A percentile compares a stretch with the other conserved stretches of the same genome.
Conservation (phyloP, 2,329 filamentous ascomycete species). For the Sarocladium kiliense region DNA sequence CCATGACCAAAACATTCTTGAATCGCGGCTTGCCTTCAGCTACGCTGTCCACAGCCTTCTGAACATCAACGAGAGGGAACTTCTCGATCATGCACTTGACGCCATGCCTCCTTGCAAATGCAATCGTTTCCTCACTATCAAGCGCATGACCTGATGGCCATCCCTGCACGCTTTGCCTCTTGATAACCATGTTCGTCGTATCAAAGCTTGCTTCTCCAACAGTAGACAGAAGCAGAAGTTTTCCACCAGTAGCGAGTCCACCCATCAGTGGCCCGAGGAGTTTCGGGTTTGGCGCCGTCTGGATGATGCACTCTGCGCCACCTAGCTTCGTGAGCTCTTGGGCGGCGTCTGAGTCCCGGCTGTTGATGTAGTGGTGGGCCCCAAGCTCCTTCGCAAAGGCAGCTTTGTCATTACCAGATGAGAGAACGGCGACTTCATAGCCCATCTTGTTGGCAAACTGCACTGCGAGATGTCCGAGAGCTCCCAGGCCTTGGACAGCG, state of each 20-base stretch:
- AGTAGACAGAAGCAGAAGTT: conserved; percentile 54
- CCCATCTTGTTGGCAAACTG: conserved; percentile 75
- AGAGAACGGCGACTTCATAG: conserved; percentile 65
- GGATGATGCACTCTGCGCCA: conserved; percentile 56
- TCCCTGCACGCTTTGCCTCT: conserved; percentile 57
- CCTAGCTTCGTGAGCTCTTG: conserved; percentile 50
- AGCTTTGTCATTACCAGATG: conserved; percentile 60
- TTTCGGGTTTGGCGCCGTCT: conserved; percentile 57
- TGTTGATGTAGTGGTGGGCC: conserved; percentile 43
- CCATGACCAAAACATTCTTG: conserved; percentile 37
- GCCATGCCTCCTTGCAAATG: conserved; percentile 55
- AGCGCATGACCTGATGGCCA: conserved; percentile 59
- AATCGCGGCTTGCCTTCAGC: conserved; percentile 38
- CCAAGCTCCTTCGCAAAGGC: conserved; percentile 53
- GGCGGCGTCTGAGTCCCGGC: conserved; percentile 43
- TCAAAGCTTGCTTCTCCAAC: conserved; percentile 41
- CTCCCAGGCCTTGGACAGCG: conserved; percentile 65
- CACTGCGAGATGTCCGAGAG: conserved; percentile 71
- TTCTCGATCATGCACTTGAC: conserved; percentile 63
- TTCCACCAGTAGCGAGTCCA: conserved; percentile 51
- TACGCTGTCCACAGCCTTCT: conserved; percentile 38
- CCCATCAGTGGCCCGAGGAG: conserved; percentile 47
- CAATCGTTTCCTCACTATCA: conserved; percentile 61
- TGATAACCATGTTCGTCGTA: conserved; percentile 33
- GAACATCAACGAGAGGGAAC: conserved; percentile 50